Percentiles rank a stretch among this genome's conserved stretches.
phyloP scores from a whole-genome alignment of 257 asterid genomes.

The Jacaranda copaia region DNA sequence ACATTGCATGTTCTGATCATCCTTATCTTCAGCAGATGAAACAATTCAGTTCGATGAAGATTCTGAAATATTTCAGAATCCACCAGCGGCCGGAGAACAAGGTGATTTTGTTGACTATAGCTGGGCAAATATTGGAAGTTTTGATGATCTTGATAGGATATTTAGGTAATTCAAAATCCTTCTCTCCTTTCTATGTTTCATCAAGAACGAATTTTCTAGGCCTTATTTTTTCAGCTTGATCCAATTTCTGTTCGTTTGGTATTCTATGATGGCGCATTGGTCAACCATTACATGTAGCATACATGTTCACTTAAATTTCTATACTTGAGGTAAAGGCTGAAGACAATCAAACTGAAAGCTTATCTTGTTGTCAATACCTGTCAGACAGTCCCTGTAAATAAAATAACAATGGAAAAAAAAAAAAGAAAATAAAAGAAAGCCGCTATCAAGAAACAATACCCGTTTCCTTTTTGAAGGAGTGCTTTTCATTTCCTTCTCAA shows the following conservation, averaged over 20 bases:
- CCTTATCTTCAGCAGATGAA: constrained; percentile 45
- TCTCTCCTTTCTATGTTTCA: constrained; percentile 16
- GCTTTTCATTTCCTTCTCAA: no score
- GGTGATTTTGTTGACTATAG: constrained; percentile 62
- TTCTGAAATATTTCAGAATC: constrained; percentile 56
- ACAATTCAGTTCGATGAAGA: constrained; percentile 36
- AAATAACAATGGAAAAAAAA: no score
- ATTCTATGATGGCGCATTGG: background rate
- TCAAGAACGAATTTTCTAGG: background rate
- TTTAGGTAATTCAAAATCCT: constrained; percentile 54
- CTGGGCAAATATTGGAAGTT: constrained; percentile 74
- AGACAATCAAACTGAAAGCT: no score
- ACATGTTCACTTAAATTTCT: no score
- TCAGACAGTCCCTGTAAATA: no score
- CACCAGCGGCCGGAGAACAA: constrained; percentile 48
- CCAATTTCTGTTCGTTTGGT: background rate
- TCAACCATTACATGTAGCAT: no score
- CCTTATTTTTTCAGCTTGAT: background rate
- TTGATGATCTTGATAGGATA: constrained; percentile 70
- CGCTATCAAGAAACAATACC: no score
- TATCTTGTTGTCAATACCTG: no score
- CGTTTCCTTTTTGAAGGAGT: no score
- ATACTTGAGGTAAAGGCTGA: no score
- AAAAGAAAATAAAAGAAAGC: no score
- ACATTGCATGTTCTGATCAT: constrained; percentile 15